Base-by-base conservation (phyloP, 306 rosid genomes). In the Albizia julibrissin region DNA sequence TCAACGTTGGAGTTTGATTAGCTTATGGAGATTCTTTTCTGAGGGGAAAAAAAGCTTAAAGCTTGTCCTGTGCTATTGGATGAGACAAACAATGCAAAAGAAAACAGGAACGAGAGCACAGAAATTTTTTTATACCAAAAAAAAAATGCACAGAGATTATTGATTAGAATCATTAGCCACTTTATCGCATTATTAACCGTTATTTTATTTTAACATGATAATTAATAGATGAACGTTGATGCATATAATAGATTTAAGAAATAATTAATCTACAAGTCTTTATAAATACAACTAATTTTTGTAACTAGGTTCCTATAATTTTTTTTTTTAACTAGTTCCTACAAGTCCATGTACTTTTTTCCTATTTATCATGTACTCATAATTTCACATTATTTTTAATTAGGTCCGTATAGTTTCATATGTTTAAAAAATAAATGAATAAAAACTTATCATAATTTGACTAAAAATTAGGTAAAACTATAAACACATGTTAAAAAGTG, bases 151-250 rank as follows among this genome's bases (percentile, higher is more conserved):
- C 58, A 68, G 37, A 64, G 69, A 29, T 31, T 18, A 69, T 69
- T 74, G 69, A 47, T 80, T 40, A 33, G 84, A 77, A 82, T 85
- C 79, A 22, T 85, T 27, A 54, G 37, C 81, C 81, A 69, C 74
- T 82, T 81, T 54, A 56, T 67, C 33, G 24, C n/a, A 14, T 3
- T n/a, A 37, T 6, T 58, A 26, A 26, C 34, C 7, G 19, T 52
- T 52, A 52, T 52, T 58, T 1, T 52, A 52, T 52, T 58, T 58
- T 58, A 54, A 58, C 24, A 58, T n/a, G 65, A n/a, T 26, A 10
- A 61, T 61, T 61, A 24, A 24, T 58, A 22, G 65, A 58, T 56
- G 27, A 22, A 1, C 10, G 29, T 58, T 22, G 27, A 24, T 58
- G 29, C 12, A 54, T 54, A 8, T 54, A 52, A 43, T 43, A 43